Conservation (phyloP, 768 basidiomycete genomes). For the Cyathus striatus region DNA sequence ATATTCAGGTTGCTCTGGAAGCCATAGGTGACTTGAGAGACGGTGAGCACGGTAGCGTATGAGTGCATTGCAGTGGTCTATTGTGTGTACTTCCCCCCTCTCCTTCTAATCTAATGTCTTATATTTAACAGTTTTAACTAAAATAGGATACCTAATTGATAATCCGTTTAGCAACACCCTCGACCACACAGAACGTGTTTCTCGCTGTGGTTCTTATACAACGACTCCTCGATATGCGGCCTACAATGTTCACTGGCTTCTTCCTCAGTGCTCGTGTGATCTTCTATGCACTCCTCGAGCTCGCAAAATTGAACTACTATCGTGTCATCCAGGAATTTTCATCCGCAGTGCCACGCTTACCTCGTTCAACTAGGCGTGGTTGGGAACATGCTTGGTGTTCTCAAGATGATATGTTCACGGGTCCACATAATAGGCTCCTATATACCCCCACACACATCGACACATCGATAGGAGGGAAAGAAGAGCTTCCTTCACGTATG, state of each 20-base stretch:
- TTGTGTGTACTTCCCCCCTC: constrained; percentile 63
- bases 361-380: constrained; percentile 74
- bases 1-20: constrained; percentile 98
- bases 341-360: constrained; percentile 90
- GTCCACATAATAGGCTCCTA: constrained; percentile 54
- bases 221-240: constrained; percentile 91
- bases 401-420: constrained; percentile 90
- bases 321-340: constrained; percentile 95
- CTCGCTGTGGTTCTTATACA: constrained; percentile 87
- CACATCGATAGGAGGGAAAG: constrained; percentile 33
- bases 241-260: constrained; percentile 94
- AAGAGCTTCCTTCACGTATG: constrained; percentile 67
- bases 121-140: constrained; percentile 71
- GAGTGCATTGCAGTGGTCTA: constrained; percentile 95
- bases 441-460: constrained; percentile 23
- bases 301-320: constrained; percentile 81
- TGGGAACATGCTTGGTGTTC: constrained; percentile 76
- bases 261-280: constrained; percentile 95
- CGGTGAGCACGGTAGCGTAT: constrained; percentile 86
- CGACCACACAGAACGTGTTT: constrained; percentile 88
- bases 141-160: constrained; percentile 96
- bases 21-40: constrained; percentile 97
- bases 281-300: constrained; percentile 92
- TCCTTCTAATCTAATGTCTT: constrained; percentile 3
- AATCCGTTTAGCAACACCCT: constrained; percentile 99